Conservation (phyloP, 495 filamentous ascomycete genomes). For the Aspergillus campestris region DNA sequence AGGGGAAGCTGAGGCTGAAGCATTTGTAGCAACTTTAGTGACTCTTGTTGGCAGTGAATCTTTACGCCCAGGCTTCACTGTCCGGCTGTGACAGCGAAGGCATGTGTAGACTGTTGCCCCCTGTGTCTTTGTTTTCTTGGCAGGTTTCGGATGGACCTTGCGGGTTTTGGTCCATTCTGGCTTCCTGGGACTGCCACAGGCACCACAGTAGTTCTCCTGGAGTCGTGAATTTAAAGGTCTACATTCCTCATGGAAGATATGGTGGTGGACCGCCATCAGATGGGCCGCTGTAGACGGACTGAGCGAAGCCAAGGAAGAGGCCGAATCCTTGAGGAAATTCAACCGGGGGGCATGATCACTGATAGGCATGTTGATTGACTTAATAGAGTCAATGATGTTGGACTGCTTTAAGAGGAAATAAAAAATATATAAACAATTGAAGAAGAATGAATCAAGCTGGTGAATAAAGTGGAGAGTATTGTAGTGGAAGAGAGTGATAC, state of each 20-base stretch:
- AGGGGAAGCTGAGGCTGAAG: constrained; percentile 1
- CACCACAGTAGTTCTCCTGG: constrained; percentile 36
- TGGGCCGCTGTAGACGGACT: constrained; percentile 44
- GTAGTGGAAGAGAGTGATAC: neutral
- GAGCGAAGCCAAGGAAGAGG: constrained; percentile 25
- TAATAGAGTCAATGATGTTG: too few species aligned
- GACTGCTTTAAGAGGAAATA: too few species aligned
- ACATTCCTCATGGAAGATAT: constrained; percentile 30
- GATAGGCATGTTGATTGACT: constrained; percentile 23
- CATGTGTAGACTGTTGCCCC: constrained; percentile 32
- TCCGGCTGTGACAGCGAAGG: constrained; percentile 29
- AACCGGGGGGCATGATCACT: constrained; percentile 27
- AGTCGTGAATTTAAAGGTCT: constrained; percentile 30
- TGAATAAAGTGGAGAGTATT: neutral
- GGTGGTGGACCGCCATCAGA: constrained; percentile 35
- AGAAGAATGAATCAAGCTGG: neutral
- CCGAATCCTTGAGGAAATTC: constrained; percentile 39
- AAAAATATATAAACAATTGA: too few species aligned
- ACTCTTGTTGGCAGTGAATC: neutral
- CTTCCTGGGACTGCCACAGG: constrained; percentile 43
- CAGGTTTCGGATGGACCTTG: constrained; percentile 14
- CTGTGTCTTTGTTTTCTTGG: constrained; percentile 15
- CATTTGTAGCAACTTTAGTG: neutral
- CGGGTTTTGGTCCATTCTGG: constrained; percentile 32
- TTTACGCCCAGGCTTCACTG: constrained; percentile 16